Conservation (phyloP, 148 eudicot genomes). For the Gaultheria prostrata region DNA sequence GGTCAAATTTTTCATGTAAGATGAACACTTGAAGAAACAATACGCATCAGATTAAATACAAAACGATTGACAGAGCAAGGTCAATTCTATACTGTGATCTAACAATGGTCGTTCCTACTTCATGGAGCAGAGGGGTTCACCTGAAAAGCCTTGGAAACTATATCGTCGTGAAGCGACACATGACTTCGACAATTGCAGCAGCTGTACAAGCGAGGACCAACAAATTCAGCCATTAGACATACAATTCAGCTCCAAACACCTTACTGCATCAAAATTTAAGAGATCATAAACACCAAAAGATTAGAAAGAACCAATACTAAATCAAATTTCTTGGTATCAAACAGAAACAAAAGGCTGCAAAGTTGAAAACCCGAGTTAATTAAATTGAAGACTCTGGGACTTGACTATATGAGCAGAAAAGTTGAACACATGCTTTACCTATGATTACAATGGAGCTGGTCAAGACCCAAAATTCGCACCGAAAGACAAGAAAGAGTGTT, state of each 20-base stretch:
- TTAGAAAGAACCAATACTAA: background rate
- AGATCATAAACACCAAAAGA: background rate
- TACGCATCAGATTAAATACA: background rate
- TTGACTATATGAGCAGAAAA: background rate
- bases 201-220: conserved; percentile 44
- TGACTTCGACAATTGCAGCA: conserved; percentile 52
- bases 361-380: background rate
- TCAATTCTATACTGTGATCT: too few relatives aligned
- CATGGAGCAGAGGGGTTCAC: background rate
- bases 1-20: too few relatives aligned
- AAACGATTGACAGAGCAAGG: background rate
- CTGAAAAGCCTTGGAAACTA: conserved; percentile 30
- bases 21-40: too few relatives aligned
- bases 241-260: conserved; percentile 8
- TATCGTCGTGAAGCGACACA: conserved; percentile 29
- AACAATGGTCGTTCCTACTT: too few relatives aligned
- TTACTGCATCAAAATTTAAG: background rate
- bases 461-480: background rate
- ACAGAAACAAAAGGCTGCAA: background rate
- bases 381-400: background rate
- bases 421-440: background rate
- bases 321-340: background rate
- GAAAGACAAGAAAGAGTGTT: background rate
- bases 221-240: conserved; percentile 36
- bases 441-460: background rate